phyloP scores from a whole-genome alignment of 106 monocot genomes.

The Iris macrosiphon region DNA sequence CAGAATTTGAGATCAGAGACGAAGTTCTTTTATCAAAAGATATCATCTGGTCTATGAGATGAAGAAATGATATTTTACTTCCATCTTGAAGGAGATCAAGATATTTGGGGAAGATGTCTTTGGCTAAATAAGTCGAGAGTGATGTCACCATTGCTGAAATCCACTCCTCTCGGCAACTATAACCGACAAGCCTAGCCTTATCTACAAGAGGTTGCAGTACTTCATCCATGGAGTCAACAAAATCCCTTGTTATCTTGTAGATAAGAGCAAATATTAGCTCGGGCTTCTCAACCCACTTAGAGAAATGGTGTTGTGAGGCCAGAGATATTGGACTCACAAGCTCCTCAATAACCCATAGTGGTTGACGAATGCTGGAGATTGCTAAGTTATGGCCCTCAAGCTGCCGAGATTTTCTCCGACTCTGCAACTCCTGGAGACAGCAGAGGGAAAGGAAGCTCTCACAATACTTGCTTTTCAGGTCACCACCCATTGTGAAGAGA shows the following conservation, averaged over 20 bases:
- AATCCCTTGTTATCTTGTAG: constrained; percentile 76
- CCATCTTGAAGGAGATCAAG: constrained; percentile 43
- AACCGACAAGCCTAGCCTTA: constrained; percentile 76
- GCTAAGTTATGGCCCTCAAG: constrained; percentile 51
- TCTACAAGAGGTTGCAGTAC: constrained; percentile 88
- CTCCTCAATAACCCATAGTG: constrained; percentile 96
- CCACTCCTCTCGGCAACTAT: constrained; percentile 99
- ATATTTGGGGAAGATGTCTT: constrained; percentile 73
- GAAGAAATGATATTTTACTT: constrained; percentile 55
- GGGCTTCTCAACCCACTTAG: constrained; percentile 84
- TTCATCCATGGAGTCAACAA: constrained; percentile 89
- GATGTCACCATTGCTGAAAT: constrained; percentile 69
- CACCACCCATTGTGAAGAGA: constrained; percentile 66
- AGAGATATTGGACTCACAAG: constrained; percentile 70
- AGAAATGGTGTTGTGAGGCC: constrained; percentile 63
- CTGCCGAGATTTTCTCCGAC: constrained; percentile 62
- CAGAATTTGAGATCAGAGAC: constrained; percentile 50
- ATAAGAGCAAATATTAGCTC: constrained; percentile 91
- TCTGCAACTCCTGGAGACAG: constrained; percentile 85
- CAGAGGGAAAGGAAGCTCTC: constrained; percentile 85
- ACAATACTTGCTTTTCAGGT: constrained; percentile 55
- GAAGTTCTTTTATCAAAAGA: constrained; percentile 80
- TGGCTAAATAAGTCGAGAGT: constrained; percentile 64
- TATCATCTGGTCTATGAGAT: constrained; percentile 85
- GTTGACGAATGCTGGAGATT: constrained; percentile 43